Evolutionary conservation across 2,329 filamentous ascomycete genomes (phyloP).

Genomic region (Onygenales sp.): DNA sequence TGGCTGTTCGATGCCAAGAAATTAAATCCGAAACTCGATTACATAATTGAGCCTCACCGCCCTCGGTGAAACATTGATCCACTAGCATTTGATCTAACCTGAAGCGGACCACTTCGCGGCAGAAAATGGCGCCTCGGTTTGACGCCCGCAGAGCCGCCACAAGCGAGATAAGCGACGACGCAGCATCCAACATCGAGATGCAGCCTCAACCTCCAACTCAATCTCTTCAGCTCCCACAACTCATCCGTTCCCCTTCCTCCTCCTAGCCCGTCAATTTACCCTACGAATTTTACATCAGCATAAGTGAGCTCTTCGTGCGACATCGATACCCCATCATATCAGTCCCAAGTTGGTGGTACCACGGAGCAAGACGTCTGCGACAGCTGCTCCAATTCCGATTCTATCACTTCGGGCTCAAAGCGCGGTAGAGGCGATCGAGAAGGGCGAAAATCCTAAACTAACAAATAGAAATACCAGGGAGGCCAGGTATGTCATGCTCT

Average conservation of each 20-base stretch:
- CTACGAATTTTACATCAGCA: neutral
- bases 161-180: slow-evolving; percentile 22
- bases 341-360: neutral
- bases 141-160: neutral
- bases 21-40: too few relatives aligned
- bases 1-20: too few relatives aligned
- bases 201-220: slow-evolving; percentile 32
- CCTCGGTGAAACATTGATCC: neutral
- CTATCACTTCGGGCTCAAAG: neutral
- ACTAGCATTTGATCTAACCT: neutral
- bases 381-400: neutral
- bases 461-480: too few relatives aligned
- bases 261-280: neutral
- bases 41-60: neutral
- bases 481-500: neutral
- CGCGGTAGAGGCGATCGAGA: neutral
- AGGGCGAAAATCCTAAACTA: too few relatives aligned
- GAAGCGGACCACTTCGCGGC: neutral
- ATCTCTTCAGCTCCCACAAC: slow-evolving; percentile 30
- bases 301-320: too few relatives aligned
- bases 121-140: neutral
- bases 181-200: slow-evolving; percentile 27
- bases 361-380: neutral
- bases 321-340: neutral
- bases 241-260: neutral